Evolutionary conservation across 2,329 filamentous ascomycete species (phyloP).

Genomic region (Beauveria asiatica): DNA sequence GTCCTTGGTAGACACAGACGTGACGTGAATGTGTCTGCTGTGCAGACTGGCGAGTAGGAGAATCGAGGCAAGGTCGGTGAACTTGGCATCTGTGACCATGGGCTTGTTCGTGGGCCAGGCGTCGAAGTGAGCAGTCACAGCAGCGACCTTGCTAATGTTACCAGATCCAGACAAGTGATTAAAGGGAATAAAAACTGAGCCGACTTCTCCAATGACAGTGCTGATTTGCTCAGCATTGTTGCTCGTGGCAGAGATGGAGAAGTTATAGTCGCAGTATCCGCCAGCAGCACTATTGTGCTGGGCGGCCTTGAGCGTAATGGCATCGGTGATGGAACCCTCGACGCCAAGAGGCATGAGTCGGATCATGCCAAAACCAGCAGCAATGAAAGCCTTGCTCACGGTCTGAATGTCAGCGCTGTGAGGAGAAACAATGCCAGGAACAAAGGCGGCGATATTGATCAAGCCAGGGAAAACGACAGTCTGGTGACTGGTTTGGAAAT

Average conservation of each 20-base stretch:
- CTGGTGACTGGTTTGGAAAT: slow-evolving; percentile 85
- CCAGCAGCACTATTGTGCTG: slow-evolving; percentile 62
- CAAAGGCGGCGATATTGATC: slow-evolving; percentile 73
- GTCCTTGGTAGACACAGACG: slow-evolving; percentile 69
- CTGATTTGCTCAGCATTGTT: slow-evolving; percentile 68
- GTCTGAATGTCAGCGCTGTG: slow-evolving; percentile 59
- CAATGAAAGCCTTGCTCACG: slow-evolving; percentile 65
- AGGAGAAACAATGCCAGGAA: slow-evolving; percentile 59
- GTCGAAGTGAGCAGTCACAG: slow-evolving; percentile 70
- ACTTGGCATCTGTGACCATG: slow-evolving; percentile 73
- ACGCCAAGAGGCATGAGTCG: slow-evolving; percentile 69
- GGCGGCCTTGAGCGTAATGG: slow-evolving; percentile 60
- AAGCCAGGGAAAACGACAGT: slow-evolving; percentile 65
- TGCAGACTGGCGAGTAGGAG: slow-evolving; percentile 70
- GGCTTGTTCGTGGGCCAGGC: slow-evolving; percentile 71
- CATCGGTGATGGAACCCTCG: slow-evolving; percentile 64
- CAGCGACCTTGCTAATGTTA: slow-evolving; percentile 76
- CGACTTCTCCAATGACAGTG: slow-evolving; percentile 63
- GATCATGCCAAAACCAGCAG: slow-evolving; percentile 72
- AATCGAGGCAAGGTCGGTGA: slow-evolving; percentile 72
- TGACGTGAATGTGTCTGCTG: slow-evolving; percentile 70
- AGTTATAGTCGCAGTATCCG: slow-evolving; percentile 70
- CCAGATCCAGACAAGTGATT: slow-evolving; percentile 71
- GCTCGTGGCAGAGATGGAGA: slow-evolving; percentile 66
- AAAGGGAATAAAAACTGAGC: slow-evolving; percentile 75